phyloP scores from a whole-genome alignment of 2,329 filamentous ascomycete species.

The Ceratocystis cubensis region DNA sequence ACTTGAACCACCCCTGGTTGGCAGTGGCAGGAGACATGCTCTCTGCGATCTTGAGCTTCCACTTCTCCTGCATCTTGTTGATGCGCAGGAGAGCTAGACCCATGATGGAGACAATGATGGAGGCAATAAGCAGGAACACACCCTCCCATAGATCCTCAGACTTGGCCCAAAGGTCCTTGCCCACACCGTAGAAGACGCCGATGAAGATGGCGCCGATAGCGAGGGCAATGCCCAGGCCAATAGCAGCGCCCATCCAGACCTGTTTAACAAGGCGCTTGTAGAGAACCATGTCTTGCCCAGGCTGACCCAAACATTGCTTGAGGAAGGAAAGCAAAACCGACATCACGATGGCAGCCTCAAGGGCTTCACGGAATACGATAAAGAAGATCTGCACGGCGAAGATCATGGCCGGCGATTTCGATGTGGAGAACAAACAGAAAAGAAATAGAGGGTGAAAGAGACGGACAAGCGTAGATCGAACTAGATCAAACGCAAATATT shows the following conservation, averaged over 20 bases:
- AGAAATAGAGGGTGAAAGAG: not conserved
- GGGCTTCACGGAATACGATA: conserved; percentile 73
- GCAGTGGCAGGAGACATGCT: conserved; percentile 34
- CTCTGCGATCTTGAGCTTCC: conserved; percentile 58
- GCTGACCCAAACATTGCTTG: conserved; percentile 61
- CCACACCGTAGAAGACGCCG: conserved; percentile 58
- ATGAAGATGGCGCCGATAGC: conserved; percentile 55
- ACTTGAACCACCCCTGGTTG: conserved; percentile 21
- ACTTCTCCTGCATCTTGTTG: conserved; percentile 64
- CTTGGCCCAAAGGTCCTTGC: conserved; percentile 46
- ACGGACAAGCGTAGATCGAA: not conserved
- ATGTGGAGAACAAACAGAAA: not conserved
- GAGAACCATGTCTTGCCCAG: conserved; percentile 45
- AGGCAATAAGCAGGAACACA: conserved; percentile 53
- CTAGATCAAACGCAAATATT: not conserved
- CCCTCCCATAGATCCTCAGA: conserved; percentile 64
- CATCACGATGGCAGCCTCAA: conserved; percentile 75
- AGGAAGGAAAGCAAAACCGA: conserved; percentile 78
- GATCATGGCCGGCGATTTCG: conserved; percentile 49
- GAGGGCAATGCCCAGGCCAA: conserved; percentile 53
- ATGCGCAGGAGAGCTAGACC: conserved; percentile 63
- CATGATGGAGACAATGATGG: conserved; percentile 59
- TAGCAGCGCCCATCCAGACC: conserved; percentile 55
- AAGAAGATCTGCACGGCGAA: conserved; percentile 78
- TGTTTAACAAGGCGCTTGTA: conserved; percentile 59